phyloP scores from a whole-genome alignment of 2,329 filamentous ascomycete genomes.

The Penicillium expansum region DNA sequence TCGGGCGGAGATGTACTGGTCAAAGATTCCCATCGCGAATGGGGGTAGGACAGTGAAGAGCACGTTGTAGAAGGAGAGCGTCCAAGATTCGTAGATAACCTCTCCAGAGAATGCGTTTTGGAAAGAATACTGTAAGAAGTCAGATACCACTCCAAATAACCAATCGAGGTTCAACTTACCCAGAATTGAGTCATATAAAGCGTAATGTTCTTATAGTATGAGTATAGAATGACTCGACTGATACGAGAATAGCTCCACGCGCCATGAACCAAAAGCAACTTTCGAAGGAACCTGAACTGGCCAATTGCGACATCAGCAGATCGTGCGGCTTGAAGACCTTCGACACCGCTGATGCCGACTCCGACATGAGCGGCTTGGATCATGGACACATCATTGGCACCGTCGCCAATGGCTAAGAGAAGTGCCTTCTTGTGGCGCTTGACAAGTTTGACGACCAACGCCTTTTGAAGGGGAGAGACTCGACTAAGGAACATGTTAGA shows the following conservation, averaged over 20 bases:
- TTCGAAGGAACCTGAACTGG: constrained; percentile 92
- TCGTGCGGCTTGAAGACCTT: constrained; percentile 93
- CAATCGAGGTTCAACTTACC: constrained; percentile 54
- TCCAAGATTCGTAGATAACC: constrained; percentile 99
- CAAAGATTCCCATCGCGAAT: constrained; percentile 90
- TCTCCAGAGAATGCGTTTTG: constrained; percentile 97
- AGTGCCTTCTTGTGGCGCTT: constrained; percentile 92
- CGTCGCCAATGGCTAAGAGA: constrained; percentile 91
- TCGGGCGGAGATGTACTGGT: constrained; percentile 94
- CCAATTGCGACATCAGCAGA: constrained; percentile 94
- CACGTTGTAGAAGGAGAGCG: constrained; percentile 98
- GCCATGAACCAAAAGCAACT: constrained; percentile 90
- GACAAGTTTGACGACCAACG: constrained; percentile 94
- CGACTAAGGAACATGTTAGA: constrained; percentile 54
- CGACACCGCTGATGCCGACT: constrained; percentile 93
- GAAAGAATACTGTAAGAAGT: constrained; percentile 73
- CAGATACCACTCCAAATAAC: constrained; percentile 5
- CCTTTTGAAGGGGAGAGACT: constrained; percentile 95
- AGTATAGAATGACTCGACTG: constrained; percentile 95
- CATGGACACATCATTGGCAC: constrained; percentile 99
- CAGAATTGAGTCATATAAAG: constrained; percentile 99
- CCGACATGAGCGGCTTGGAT: constrained; percentile 98
- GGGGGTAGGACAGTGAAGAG: constrained; percentile 94
- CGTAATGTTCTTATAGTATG: constrained; percentile 99
- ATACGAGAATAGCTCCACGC: constrained; percentile 97